Conservation (phyloP, 225 moss, liverwort and hornwort genomes). For the Ulota crispa region DNA sequence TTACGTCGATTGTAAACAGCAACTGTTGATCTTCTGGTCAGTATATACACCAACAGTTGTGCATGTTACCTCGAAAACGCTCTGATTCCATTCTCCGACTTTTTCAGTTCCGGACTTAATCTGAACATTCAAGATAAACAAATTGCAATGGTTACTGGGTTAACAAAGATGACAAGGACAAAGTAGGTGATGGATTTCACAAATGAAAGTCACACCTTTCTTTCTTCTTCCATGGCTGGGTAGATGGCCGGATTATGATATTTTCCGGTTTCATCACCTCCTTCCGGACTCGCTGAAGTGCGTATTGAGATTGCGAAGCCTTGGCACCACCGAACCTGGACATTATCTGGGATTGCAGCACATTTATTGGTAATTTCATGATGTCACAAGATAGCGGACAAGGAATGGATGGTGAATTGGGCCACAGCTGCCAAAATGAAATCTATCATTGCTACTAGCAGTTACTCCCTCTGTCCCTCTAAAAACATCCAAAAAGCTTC, state of each 20-base stretch:
- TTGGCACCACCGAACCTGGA: not conserved
- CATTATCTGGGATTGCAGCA: constrained; percentile 29
- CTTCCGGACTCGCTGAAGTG: constrained; percentile 18
- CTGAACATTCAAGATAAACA: constrained; percentile 8
- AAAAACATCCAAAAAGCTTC: too few species aligned
- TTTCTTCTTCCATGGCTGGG: constrained; percentile 29
- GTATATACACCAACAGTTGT: not conserved
- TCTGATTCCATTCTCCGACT: constrained; percentile 14
- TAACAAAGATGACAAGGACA: not conserved
- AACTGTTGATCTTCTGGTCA: not conserved
- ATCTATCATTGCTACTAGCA: not conserved
- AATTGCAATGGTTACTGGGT: not conserved
- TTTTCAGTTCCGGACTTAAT: constrained; percentile 7
- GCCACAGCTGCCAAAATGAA: not conserved
- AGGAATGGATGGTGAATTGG: not conserved
- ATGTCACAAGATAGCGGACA: not conserved
- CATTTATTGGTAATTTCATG: not conserved
- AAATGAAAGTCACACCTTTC: constrained; percentile 21
- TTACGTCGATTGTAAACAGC: not conserved
- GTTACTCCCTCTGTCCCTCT: too few species aligned
- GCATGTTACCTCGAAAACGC: constrained; percentile 19
- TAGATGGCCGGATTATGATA: not conserved
- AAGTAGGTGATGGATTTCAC: not conserved
- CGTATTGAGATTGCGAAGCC: not conserved
- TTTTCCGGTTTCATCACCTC: constrained; percentile 16